Base-by-base conservation (phyloP, 2,329 filamentous ascomycete species). In the Stromatinia cepivora region DNA sequence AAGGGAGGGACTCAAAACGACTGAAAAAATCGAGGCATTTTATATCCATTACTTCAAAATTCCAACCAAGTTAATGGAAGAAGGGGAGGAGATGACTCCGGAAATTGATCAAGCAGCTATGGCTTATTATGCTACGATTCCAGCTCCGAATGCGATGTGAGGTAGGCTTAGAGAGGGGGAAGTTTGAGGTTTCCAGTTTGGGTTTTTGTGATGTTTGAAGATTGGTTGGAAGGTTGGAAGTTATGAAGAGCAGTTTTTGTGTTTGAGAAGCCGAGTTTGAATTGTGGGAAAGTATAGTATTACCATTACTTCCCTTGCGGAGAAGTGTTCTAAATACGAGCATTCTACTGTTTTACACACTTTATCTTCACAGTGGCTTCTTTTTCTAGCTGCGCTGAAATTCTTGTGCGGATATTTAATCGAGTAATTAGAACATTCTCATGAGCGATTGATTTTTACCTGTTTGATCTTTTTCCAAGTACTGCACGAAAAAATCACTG, bases 11-110 rank as follows among this genome's bases (percentile, higher is more conserved):
- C 1, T 52, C 1, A 28, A 15, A 15, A 15, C 2, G 3, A 8
- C 39, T 58, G 8, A 69, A 6, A 28, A 46, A 20, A 6, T 17
- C 34, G 7, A 66, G 61, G 61, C 67, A 17, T 69, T 69, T 45
- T 69, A 69, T 46, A 59, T 69, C 9, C 61, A 69, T 34, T 69
- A 69, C 11, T 65, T 69, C 39, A 69, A 69, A 17, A 36, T 69
- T 15, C 28, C 66, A 1, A 31, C 42, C 11, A 39, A 45, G 1
- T 45, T 69, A 22, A 69, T 69, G n/a, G 67, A 42, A 22, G 61
- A 69, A 17, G 67, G 61, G 7, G 66, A 58, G 20, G 39, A 56
- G 31, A 59, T 69, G 61, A 69, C 67, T 2, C 42, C 67, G 0
- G 67, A 69, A 9, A 25, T 69, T 22, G 66, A 66, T 13, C 13